Evolutionary conservation across 2,329 filamentous ascomycete genomes (phyloP).

Genomic region (Sporothrix dimorphospora): DNA sequence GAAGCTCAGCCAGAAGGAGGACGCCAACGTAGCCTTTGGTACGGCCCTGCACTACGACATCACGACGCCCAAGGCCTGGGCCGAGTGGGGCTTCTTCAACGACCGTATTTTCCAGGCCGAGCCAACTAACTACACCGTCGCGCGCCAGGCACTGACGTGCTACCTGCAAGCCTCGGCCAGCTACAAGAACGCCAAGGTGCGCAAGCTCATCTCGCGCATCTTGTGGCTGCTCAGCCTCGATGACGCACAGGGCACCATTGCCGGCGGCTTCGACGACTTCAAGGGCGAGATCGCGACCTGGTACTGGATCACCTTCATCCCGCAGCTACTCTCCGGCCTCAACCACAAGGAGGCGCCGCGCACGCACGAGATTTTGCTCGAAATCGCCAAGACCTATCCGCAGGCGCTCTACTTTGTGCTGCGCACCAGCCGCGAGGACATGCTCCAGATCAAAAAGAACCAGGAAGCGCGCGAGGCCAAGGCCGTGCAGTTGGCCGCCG

Average conservation of each 20-base stretch:
- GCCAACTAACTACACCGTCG: slow-evolving; percentile 76
- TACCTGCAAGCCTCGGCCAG: slow-evolving; percentile 95
- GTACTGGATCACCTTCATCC: slow-evolving; percentile 99
- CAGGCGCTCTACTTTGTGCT: slow-evolving; percentile 96
- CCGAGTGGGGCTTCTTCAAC: slow-evolving; percentile 98
- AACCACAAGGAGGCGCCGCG: slow-evolving; percentile 89
- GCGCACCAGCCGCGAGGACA: slow-evolving; percentile 90
- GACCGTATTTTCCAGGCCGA: slow-evolving; percentile 95
- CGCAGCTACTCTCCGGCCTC: slow-evolving; percentile 88
- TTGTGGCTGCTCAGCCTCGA: slow-evolving; percentile 95
- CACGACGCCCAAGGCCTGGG: slow-evolving; percentile 94
- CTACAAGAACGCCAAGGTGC: slow-evolving; percentile 95
- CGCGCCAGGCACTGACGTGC: slow-evolving; percentile 89
- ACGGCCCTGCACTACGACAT: slow-evolving; percentile 96
- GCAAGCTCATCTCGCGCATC: slow-evolving; percentile 90
- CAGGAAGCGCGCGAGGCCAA: slow-evolving; percentile 75
- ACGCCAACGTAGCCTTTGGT: slow-evolving; percentile 92
- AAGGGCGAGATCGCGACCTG: slow-evolving; percentile 97
- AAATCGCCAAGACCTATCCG: slow-evolving; percentile 94
- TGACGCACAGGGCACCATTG: slow-evolving; percentile 80
- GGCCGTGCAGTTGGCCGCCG: slow-evolving; percentile 48
- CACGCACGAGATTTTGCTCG: slow-evolving; percentile 82
- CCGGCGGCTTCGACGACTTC: slow-evolving; percentile 88
- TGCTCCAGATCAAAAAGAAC: slow-evolving; percentile 86
- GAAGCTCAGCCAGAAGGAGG: slow-evolving; percentile 85